Conservation (phyloP, 306 rosid species). For the Prunus mira region DNA sequence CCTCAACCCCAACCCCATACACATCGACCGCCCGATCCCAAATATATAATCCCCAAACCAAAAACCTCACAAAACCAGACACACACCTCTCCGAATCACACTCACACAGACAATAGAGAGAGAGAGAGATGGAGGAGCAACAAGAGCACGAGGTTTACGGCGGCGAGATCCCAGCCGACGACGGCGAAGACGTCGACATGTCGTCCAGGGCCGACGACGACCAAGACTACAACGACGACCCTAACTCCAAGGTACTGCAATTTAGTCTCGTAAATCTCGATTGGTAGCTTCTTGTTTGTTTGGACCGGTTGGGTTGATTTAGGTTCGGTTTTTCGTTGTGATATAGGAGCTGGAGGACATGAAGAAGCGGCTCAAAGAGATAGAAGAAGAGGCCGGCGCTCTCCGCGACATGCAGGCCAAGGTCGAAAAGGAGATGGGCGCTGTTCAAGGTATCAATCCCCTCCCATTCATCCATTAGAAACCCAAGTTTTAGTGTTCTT, state of each 20-base stretch:
- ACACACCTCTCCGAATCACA: not conserved
- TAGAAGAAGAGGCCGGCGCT: conserved; percentile 94
- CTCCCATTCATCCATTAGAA: not conserved
- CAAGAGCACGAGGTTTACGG: conserved; percentile 75
- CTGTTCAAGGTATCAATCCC: conserved; percentile 64
- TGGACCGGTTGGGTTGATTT: not conserved
- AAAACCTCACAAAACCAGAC: conserved; percentile 7
- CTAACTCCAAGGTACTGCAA: conserved; percentile 46
- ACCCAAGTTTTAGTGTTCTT: not conserved
- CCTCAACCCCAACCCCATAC: not conserved
- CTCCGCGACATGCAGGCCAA: conserved; percentile 99
- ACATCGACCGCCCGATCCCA: conserved; percentile 21
- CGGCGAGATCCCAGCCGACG: conserved; percentile 70
- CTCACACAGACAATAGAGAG: not conserved
- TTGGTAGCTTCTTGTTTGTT: not conserved
- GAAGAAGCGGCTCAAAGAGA: conserved; percentile 97
- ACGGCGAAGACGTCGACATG: conserved; percentile 47
- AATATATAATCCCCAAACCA: not conserved
- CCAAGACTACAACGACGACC: conserved; percentile 33
- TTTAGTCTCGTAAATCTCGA: conserved; percentile 2
- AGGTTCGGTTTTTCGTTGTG: not conserved
- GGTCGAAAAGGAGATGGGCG: conserved; percentile 99
- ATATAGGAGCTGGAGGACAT: conserved; percentile 92
- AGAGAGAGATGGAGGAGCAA: conserved; percentile 39
- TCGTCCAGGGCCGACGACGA: conserved; percentile 47